Evolutionary conservation across 2,329 filamentous ascomycete genomes (phyloP), one percentile per base, ranked within the genome.

Genomic region (Penicillium sp.): DNA sequence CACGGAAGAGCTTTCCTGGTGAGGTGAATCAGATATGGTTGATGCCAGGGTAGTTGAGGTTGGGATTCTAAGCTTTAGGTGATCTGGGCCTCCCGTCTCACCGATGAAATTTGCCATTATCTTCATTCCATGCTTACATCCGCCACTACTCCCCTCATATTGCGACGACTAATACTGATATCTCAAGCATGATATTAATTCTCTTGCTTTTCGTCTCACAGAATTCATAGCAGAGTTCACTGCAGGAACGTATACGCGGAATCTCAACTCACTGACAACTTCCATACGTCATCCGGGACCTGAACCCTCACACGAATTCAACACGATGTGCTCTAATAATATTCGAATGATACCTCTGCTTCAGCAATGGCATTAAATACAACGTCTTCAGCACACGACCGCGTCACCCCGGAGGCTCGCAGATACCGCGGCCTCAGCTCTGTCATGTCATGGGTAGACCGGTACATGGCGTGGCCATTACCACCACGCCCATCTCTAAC

Each of bases 401-500:
- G 14, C 13, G 52, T 57, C 29, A 23, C 24, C 40, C 49, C 43
- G 34, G 49, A 44, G 38, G 54, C 55, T 11, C 40, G 29, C 18
- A 46, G 42, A n/a, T 52, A 52, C 42, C 55, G 55, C 29, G 40
- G 46, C n/a, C 28, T 51, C 18, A 27, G 38, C 16, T 32, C 11
- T 4, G 20, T 58, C 9, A 13, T 53, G 29, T 58, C 55, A 37
- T 40, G 47, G 35, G 34, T 57, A 22, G 54, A 58, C 42, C 45
- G 55, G 13, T 50, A 53, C 41, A 31, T 58, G 32, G 55, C 54
- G 7, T 51, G 32, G 22, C 55, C 54, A 2, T 36, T 52, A 3
- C 54, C 55, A 2, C 36, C 46, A 13, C 28, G 34, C 0, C 48
- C 52, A 18, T 34, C 26, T 10, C 16, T 50, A 10, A 34, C 49